Conservation (phyloP, 2,329 filamentous ascomycete genomes). For the Chaetomiaceae sp. region DNA sequence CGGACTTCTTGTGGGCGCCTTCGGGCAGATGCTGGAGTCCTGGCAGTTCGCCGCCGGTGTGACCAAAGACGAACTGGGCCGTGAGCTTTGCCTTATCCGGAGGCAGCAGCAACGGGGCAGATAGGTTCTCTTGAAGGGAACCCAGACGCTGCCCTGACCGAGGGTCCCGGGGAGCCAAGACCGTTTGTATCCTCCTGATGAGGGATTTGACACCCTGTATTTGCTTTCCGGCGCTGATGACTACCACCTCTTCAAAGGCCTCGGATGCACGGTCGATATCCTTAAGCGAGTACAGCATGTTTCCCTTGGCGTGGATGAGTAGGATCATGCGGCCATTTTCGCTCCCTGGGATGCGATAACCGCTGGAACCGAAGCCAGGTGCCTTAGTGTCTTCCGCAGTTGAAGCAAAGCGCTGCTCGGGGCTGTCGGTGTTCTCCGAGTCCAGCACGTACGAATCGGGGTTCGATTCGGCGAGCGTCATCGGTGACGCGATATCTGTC, state of each 20-base stretch:
- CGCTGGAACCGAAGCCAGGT: conserved; percentile 67
- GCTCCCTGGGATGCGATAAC: conserved; percentile 75
- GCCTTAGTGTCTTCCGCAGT: conserved; percentile 25
- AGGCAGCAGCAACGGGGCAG: conserved; percentile 69
- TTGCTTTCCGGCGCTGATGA: conserved; percentile 75
- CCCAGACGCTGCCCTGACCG: conserved; percentile 22
- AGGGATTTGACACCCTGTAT: conserved; percentile 70
- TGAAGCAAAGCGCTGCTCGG: conserved; percentile 20
- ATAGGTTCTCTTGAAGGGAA: conserved; percentile 25
- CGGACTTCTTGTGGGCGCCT: conserved; percentile 68
- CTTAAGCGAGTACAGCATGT: conserved; percentile 89
- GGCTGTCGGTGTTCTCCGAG: conserved; percentile 24
- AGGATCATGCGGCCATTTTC: conserved; percentile 92
- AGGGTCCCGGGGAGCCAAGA: conserved; percentile 52
- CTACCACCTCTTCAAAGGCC: conserved; percentile 90
- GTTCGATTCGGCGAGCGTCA: conserved; percentile 17
- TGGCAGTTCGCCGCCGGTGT: conserved; percentile 67
- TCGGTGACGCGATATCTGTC: conserved; percentile 18
- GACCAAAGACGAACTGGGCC: conserved; percentile 74
- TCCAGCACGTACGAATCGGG: conserved; percentile 26
- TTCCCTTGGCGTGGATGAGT: conserved; percentile 96
- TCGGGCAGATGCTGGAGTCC: conserved; percentile 71
- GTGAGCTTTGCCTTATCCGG: conserved; percentile 82
- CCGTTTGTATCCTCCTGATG: conserved; percentile 70
- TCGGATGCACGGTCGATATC: conserved; percentile 75